phyloP scores from a whole-genome alignment of 2,329 filamentous ascomycete genomes.

The Colletotrichum tropicicola region DNA sequence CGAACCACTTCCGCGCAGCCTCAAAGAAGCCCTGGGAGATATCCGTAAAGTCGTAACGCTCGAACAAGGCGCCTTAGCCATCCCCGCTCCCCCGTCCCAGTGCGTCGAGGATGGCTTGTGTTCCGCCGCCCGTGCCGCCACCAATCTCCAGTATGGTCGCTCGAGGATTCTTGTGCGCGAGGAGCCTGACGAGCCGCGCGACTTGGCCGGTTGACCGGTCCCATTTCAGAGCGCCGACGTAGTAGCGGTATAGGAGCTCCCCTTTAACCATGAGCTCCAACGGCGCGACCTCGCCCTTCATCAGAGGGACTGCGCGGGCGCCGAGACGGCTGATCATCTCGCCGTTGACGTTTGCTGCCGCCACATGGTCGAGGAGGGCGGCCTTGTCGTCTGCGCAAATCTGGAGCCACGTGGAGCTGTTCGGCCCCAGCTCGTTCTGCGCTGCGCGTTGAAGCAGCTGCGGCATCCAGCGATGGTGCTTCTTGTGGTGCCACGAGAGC shows the following conservation, averaged over 20 bases:
- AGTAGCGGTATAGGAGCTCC: slow-evolving; percentile 9
- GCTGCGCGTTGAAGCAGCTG: not conserved
- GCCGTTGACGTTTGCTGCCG: slow-evolving; percentile 3
- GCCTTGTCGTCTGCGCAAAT: not conserved
- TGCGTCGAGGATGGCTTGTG: slow-evolving; percentile 33
- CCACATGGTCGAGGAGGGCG: not conserved
- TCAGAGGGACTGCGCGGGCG: not conserved
- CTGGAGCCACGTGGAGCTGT: not conserved
- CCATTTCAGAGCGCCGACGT: slow-evolving; percentile 15
- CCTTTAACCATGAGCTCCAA: slow-evolving; percentile 20
- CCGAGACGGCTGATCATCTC: slow-evolving; percentile 14
- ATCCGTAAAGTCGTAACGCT: slow-evolving; percentile 54
- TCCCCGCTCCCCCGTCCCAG: not conserved
- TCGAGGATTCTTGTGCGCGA: slow-evolving; percentile 39
- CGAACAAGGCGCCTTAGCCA: not conserved
- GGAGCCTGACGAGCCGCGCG: slow-evolving; percentile 2
- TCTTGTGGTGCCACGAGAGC: not conserved
- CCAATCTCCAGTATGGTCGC: slow-evolving; percentile 46
- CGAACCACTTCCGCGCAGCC: slow-evolving; percentile 40
- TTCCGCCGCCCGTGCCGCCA: slow-evolving; percentile 42
- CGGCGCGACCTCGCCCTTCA: not conserved
- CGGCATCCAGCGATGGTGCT: not conserved
- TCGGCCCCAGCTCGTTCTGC: not conserved
- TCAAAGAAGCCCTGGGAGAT: slow-evolving; percentile 51
- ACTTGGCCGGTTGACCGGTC: not conserved